Percentiles rank a stretch among this genome's conserved stretches.
Evolutionary conservation across 2,329 filamentous ascomycete genomes (phyloP).

Genomic region (Diaporthe citriasiana): DNA sequence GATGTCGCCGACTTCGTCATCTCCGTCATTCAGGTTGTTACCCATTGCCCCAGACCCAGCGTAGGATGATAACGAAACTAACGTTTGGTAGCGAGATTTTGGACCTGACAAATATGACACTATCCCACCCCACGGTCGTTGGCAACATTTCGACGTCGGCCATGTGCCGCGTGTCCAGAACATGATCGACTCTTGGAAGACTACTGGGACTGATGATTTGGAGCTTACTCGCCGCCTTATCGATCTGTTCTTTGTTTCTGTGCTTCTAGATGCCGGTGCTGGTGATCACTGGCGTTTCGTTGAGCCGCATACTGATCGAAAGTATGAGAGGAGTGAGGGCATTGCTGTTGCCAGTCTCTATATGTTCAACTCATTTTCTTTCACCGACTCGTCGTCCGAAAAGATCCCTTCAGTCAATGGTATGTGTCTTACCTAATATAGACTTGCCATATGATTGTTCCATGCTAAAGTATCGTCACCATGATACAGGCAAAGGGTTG

Average conservation of each 20-base stretch:
- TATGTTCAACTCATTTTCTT: constrained; percentile 62
- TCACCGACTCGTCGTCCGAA: constrained; percentile 44
- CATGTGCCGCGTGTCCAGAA: constrained; percentile 62
- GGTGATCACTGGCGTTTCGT: constrained; percentile 63
- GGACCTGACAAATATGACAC: constrained; percentile 60
- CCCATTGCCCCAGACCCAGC: not conserved
- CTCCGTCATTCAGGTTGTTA: constrained; percentile 58
- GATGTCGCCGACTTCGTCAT: constrained; percentile 58
- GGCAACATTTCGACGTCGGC: constrained; percentile 75
- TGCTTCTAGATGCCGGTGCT: constrained; percentile 69
- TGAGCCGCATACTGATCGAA: constrained; percentile 54
- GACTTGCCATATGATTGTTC: not conserved
- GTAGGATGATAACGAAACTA: not conserved
- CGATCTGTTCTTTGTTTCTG: constrained; percentile 73
- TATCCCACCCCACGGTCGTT: constrained; percentile 70
- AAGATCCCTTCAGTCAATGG: constrained; percentile 53
- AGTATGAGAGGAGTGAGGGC: constrained; percentile 62
- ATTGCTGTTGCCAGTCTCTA: constrained; percentile 65
- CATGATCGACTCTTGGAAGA: constrained; percentile 61
- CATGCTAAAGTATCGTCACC: not conserved
- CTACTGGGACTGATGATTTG: constrained; percentile 55
- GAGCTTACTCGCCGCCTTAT: constrained; percentile 68
- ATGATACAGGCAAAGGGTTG: constrained; percentile 52
- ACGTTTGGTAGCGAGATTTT: constrained; percentile 60
- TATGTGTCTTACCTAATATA: constrained; percentile 42